Conservation (phyloP, 257 asterid genomes). For the Salvia rosmarinus region DNA sequence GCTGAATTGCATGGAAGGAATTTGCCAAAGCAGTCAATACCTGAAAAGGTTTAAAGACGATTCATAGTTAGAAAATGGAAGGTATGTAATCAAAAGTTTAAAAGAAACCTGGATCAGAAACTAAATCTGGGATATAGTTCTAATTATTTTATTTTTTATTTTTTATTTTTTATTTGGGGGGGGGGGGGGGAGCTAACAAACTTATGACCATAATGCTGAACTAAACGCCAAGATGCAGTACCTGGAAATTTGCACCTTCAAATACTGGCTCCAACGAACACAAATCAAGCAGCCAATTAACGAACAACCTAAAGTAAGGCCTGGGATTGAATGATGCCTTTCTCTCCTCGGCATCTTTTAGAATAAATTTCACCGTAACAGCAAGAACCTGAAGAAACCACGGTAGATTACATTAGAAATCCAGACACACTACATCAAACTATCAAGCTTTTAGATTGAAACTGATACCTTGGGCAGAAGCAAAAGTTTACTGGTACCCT, state of each 20-base stretch:
- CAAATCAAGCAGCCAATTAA: conserved; percentile 91
- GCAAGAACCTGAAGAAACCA: conserved; percentile 69
- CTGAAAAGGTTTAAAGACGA: conserved; percentile 42
- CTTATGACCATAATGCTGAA: background rate
- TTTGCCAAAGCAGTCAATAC: conserved; percentile 88
- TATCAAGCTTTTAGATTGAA: conserved; percentile 6
- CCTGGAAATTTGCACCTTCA: conserved; percentile 98
- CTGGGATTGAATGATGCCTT: conserved; percentile 74
- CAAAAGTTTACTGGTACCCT: conserved; percentile 68
- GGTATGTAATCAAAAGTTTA: background rate
- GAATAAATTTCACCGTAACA: conserved; percentile 78
- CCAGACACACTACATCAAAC: conserved; percentile 23
- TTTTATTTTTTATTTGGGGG: too few relatives aligned
- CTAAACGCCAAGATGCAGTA: conserved; percentile 30
- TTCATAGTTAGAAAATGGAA: background rate
- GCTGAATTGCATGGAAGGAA: conserved; percentile 93
- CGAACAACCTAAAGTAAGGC: conserved; percentile 87
- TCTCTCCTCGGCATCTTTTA: conserved; percentile 82
- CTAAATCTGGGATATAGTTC: background rate
- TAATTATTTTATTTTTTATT: too few relatives aligned
- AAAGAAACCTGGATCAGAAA: conserved; percentile 15
- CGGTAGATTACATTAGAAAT: conserved; percentile 7
- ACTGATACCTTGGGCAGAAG: conserved; percentile 83
- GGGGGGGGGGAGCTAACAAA: background rate
- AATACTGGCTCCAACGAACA: conserved; percentile 85